Evolutionary conservation across 805 yeast species (phyloP).

Genomic region (Teunomyces aglyptinius): DNA sequence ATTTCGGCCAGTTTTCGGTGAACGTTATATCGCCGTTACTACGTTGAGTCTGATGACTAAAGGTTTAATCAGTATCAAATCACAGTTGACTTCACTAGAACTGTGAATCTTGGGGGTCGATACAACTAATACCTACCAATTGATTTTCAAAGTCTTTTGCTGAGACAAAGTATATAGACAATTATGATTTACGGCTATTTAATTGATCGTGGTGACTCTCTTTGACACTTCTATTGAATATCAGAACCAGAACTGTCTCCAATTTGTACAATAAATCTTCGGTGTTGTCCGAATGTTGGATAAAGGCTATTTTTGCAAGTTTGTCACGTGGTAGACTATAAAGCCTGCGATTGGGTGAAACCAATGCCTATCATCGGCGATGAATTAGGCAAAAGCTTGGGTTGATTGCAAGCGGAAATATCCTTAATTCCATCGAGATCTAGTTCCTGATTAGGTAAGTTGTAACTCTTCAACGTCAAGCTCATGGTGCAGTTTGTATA

Average conservation of each 20-base stretch:
- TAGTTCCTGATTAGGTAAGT: neutral
- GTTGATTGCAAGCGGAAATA: neutral
- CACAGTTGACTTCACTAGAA: neutral
- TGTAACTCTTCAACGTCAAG: neutral
- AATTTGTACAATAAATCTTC: neutral
- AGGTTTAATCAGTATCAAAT: constrained; percentile 3
- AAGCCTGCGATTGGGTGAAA: neutral
- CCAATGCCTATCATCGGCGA: constrained; percentile 2
- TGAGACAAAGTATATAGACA: too few species aligned
- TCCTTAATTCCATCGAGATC: neutral
- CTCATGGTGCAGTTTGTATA: neutral
- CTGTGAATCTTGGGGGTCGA: neutral
- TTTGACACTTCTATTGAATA: too few species aligned
- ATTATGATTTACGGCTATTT: too few species aligned
- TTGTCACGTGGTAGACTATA: neutral
- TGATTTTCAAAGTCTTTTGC: neutral
- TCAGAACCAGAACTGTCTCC: too few species aligned
- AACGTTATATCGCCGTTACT: constrained; percentile 3
- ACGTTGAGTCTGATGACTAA: neutral
- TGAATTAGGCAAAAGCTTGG: neutral
- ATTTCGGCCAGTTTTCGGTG: neutral
- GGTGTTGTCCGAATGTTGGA: neutral
- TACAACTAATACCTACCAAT: neutral
- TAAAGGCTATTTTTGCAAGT: too few species aligned
- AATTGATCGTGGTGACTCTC: too few species aligned